Percentiles rank a stretch among this genome's conserved stretches.
phyloP scores from a whole-genome alignment of 768 basidiomycete genomes.

The Trametes coccinea region DNA sequence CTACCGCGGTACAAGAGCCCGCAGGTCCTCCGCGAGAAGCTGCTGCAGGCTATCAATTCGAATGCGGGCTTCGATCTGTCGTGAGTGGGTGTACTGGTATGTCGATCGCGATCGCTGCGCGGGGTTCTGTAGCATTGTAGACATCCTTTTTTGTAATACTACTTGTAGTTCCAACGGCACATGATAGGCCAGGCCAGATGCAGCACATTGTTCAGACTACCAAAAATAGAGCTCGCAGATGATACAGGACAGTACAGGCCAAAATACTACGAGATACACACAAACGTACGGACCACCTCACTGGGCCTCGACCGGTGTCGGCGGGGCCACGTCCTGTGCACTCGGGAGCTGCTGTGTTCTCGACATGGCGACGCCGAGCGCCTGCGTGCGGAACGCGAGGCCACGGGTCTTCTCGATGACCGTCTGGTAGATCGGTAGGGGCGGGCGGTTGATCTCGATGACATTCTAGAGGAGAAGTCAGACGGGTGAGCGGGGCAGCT shows the following conservation, averaged over 20 bases:
- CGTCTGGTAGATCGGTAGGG: slow-evolving; percentile 87
- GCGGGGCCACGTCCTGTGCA: slow-evolving; percentile 17
- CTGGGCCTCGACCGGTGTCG: slow-evolving; percentile 27
- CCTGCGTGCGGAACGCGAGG: slow-evolving; percentile 87
- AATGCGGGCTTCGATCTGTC: slow-evolving; percentile 94
- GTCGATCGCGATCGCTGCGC: background rate
- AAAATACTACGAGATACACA: slow-evolving; percentile 3
- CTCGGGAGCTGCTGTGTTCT: slow-evolving; percentile 30
- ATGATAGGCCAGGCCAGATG: too few relatives aligned
- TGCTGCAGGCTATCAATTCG: slow-evolving; percentile 83
- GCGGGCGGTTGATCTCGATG: slow-evolving; percentile 90
- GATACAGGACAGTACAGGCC: slow-evolving; percentile 1
- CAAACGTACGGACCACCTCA: background rate
- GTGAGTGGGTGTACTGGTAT: slow-evolving; percentile 32
- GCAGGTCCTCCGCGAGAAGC: slow-evolving; percentile 64
- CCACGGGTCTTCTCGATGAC: slow-evolving; percentile 96
- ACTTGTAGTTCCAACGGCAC: too few relatives aligned
- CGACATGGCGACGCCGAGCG: slow-evolving; percentile 76
- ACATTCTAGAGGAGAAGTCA: slow-evolving; percentile 65
- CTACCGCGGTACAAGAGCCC: slow-evolving; percentile 72
- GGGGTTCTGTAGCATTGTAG: background rate
- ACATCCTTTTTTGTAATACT: too few relatives aligned
- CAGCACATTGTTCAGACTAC: too few relatives aligned
- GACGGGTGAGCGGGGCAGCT: slow-evolving; percentile 18
- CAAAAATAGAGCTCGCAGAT: too few relatives aligned